Evolutionary conservation across 805 yeast species (phyloP).

Genomic region (Ogataea salicorniae): DNA sequence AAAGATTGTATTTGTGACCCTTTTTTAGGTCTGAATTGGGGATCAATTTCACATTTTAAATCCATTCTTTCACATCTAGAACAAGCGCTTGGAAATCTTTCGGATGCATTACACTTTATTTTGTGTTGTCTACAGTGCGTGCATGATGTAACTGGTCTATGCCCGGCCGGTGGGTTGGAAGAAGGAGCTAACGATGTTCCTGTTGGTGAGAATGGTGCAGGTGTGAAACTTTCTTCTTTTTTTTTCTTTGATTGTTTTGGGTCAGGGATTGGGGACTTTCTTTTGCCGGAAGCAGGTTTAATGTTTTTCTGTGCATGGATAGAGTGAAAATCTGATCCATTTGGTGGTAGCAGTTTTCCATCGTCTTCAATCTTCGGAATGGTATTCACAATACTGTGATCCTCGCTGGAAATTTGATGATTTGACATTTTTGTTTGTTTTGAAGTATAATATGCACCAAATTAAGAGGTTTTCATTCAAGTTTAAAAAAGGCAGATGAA

Average conservation of each 20-base stretch:
- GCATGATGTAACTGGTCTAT: constrained; percentile 88
- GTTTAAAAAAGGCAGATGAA: no score
- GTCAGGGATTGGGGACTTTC: not conserved
- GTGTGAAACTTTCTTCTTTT: not conserved
- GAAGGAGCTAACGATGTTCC: constrained; percentile 4
- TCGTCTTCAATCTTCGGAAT: constrained; percentile 1
- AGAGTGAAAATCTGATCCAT: not conserved
- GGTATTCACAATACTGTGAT: not conserved
- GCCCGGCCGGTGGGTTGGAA: constrained; percentile 39
- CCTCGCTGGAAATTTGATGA: not conserved
- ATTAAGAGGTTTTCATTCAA: no score
- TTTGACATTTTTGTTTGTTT: not conserved
- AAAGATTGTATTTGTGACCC: constrained; percentile 85
- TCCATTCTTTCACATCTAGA: constrained; percentile 77
- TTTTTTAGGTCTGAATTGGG: constrained; percentile 84
- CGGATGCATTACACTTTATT: constrained; percentile 87
- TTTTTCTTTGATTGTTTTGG: not conserved
- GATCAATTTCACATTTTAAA: constrained; percentile 81
- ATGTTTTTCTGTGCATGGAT: not conserved
- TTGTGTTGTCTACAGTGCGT: constrained; percentile 94
- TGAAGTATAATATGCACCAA: no score
- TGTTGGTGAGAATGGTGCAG: not conserved
- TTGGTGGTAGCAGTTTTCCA: not conserved
- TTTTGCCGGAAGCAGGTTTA: not conserved
- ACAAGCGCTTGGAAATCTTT: constrained; percentile 76